Percentiles rank a stretch among this genome's conserved stretches.
Conservation (phyloP, 495 filamentous ascomycete genomes). For the Staphylotrichum longicolle region DNA sequence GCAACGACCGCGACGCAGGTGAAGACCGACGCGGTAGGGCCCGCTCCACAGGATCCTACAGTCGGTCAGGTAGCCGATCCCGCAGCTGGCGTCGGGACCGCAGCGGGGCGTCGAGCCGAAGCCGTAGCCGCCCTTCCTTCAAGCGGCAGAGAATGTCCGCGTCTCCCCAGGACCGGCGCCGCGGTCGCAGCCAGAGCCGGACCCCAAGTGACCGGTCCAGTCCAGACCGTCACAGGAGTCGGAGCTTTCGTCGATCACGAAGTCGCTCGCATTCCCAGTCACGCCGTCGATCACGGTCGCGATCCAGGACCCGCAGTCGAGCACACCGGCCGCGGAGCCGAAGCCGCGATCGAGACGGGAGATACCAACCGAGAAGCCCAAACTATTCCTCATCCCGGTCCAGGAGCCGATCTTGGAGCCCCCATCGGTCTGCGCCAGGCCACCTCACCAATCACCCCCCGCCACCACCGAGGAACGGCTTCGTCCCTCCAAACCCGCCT, state of each 20-base stretch:
- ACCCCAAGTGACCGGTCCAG: slow-evolving; percentile 3
- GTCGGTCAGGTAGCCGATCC: slow-evolving; percentile 36
- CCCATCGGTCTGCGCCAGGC: slow-evolving; percentile 11
- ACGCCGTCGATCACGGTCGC: slow-evolving; percentile 50
- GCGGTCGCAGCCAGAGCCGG: slow-evolving; percentile 16
- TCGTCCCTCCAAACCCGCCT: slow-evolving; percentile 32
- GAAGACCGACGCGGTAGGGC: slow-evolving; percentile 28
- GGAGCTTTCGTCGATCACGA: slow-evolving; percentile 29
- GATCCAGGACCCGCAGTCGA: slow-evolving; percentile 34
- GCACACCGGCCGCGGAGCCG: slow-evolving; percentile 28
- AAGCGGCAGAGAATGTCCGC: slow-evolving; percentile 26
- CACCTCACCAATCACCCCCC: slow-evolving; percentile 6
- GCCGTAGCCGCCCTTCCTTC: slow-evolving; percentile 30
- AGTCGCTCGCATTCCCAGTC: slow-evolving; percentile 40
- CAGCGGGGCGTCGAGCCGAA: slow-evolving; percentile 27
- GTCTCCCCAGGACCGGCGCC: slow-evolving; percentile 22
- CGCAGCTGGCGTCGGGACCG: slow-evolving; percentile 22
- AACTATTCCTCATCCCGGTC: not conserved
- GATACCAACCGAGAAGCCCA: slow-evolving; percentile 4
- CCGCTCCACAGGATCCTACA: slow-evolving; percentile 40
- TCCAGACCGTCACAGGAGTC: slow-evolving; percentile 18
- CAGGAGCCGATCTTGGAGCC: slow-evolving; percentile 9
- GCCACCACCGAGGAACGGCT: slow-evolving; percentile 34
- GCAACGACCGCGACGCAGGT: slow-evolving; percentile 21
- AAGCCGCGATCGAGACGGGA: slow-evolving; percentile 16